These are phyloP conservation scores for Hapsidospora chrysogenum DNA, from an alignment of 495 filamentous ascomycete species.

Conservation along the genomic window DNA sequence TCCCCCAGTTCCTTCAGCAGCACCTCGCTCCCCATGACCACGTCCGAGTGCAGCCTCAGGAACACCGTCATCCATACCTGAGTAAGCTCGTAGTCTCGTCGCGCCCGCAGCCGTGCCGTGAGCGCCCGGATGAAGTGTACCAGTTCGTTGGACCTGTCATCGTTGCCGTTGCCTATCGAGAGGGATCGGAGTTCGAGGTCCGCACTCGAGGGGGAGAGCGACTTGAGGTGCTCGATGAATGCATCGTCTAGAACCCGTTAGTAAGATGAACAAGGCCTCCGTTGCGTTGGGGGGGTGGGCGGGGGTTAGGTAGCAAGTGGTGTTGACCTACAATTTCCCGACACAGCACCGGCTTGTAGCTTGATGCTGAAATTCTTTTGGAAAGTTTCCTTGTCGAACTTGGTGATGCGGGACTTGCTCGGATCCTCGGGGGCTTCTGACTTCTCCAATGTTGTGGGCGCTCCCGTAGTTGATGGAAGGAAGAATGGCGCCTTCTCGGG, in stretches of 20 bases:
- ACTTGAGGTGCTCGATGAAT: slow-evolving; percentile 62
- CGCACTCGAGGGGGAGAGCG: slow-evolving; percentile 60
- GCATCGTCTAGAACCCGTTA: slow-evolving; percentile 24
- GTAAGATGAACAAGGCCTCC: slow-evolving; percentile 3
- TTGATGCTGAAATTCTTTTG: slow-evolving; percentile 43
- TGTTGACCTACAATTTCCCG: slow-evolving; percentile 34
- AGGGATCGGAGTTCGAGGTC: slow-evolving; percentile 83
- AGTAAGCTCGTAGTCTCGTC: slow-evolving; percentile 76
- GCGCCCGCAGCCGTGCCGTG: slow-evolving; percentile 43
- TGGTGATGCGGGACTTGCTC: slow-evolving; percentile 19
- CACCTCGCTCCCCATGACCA: slow-evolving; percentile 22
- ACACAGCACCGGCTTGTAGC: slow-evolving; percentile 28
- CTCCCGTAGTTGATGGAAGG: slow-evolving; percentile 49
- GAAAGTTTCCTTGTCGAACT: slow-evolving; percentile 19
- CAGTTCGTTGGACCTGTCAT: slow-evolving; percentile 27
- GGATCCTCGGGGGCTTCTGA: slow-evolving; percentile 6
- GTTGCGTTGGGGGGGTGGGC: too few species aligned
- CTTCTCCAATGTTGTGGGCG: slow-evolving; percentile 11
- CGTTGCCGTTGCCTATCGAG: slow-evolving; percentile 21
- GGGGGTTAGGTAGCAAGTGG: slow-evolving; percentile 5
- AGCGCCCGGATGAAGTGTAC: slow-evolving; percentile 59
- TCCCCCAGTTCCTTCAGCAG: slow-evolving; percentile 32
- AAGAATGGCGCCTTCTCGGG: slow-evolving; percentile 97
- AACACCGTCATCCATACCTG: slow-evolving; percentile 97
- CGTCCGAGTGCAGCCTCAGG: slow-evolving; percentile 50